A percentile compares a stretch with the other conserved stretches of the same genome.
Evolutionary conservation across 179 eudicot species (phyloP).

Genomic region (Silene vulgaris): DNA sequence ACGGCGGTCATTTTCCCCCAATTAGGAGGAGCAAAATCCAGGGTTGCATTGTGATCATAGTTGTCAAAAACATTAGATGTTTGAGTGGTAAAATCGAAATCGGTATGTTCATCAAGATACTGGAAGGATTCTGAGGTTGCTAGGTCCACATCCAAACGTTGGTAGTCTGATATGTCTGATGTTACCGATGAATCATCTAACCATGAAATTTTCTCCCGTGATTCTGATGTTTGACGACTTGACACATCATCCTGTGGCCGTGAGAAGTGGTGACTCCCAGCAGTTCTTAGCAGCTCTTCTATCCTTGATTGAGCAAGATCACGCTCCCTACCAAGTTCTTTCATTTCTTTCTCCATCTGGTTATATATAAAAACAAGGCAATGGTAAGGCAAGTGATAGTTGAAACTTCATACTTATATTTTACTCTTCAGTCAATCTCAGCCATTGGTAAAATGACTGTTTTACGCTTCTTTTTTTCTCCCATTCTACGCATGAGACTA

Average conservation of each 20-base stretch:
- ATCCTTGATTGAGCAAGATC: conserved; percentile 67
- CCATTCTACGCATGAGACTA: too few species aligned
- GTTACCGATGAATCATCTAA: conserved; percentile 45
- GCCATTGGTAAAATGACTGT: too few species aligned
- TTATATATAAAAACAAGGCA: conserved; percentile 7
- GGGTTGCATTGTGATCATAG: conserved; percentile 32
- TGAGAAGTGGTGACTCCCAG: conserved; percentile 37
- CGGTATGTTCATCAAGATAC: conserved; percentile 25
- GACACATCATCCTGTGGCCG: conserved; percentile 29
- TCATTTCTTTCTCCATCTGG: conserved; percentile 83
- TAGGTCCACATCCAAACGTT: conserved; percentile 42
- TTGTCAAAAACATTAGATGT: conserved; percentile 27
- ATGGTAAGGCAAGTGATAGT: background rate
- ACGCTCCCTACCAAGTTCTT: conserved; percentile 59
- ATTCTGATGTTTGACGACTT: conserved; percentile 13
- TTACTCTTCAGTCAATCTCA: too few species aligned
- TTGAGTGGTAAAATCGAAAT: conserved; percentile 22
- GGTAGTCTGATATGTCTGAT: conserved; percentile 47
- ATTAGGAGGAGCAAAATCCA: conserved; percentile 19
- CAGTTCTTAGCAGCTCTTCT: conserved; percentile 51
- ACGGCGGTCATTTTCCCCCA: conserved; percentile 25
- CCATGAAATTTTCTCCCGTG: conserved; percentile 37
- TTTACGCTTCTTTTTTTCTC: too few species aligned
- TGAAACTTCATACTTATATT: too few species aligned
- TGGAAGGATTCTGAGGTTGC: conserved; percentile 34